phyloP scores from a whole-genome alignment of 1,284 basidiomycete species.

The Moniliophthora roreri region DNA sequence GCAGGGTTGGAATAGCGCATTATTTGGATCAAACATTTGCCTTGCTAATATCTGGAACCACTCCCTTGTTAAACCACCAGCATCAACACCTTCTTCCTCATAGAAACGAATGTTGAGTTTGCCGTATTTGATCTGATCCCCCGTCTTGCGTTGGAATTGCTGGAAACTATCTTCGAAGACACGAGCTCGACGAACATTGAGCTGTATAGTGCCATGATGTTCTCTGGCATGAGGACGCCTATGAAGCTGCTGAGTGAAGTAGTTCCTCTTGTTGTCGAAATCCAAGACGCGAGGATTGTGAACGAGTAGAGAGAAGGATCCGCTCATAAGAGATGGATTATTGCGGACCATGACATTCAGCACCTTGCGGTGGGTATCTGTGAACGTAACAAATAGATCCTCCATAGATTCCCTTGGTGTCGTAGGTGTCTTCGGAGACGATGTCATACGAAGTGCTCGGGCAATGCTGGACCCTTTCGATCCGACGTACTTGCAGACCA shows the following conservation, averaged over 20 bases:
- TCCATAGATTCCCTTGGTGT: slow-evolving; percentile 75
- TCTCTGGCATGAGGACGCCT: slow-evolving; percentile 79
- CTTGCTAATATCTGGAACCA: slow-evolving; percentile 98
- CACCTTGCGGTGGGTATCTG: slow-evolving; percentile 92
- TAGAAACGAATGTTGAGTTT: slow-evolving; percentile 97
- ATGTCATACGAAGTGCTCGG: slow-evolving; percentile 54
- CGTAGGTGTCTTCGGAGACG: slow-evolving; percentile 66
- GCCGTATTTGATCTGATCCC: slow-evolving; percentile 97
- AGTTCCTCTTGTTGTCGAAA: slow-evolving; percentile 99
- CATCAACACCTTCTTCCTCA: slow-evolving; percentile 97
- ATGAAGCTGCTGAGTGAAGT: slow-evolving; percentile 96
- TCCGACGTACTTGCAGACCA: slow-evolving; percentile 94
- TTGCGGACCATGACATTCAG: slow-evolving; percentile 98
- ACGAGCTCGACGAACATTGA: slow-evolving; percentile 90
- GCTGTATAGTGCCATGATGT: slow-evolving; percentile 81
- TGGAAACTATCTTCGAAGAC: slow-evolving; percentile 99
- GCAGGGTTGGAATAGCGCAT: slow-evolving; percentile 97
- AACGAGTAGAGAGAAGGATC: slow-evolving; percentile 95
- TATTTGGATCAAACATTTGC: slow-evolving; percentile 99
- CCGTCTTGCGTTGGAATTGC: slow-evolving; percentile 85
- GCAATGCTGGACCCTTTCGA: slow-evolving; percentile 47
- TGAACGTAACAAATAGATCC: slow-evolving; percentile 92
- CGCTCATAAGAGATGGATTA: slow-evolving; percentile 97
- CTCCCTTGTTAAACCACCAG: slow-evolving; percentile 96
- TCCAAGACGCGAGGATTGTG: slow-evolving; percentile 97